Percentiles rank a stretch among this genome's conserved stretches.
These are phyloP conservation scores for Hibiscus syriacus DNA, from an alignment of 345 rosid genomes.

Conservation along the genomic window DNA sequence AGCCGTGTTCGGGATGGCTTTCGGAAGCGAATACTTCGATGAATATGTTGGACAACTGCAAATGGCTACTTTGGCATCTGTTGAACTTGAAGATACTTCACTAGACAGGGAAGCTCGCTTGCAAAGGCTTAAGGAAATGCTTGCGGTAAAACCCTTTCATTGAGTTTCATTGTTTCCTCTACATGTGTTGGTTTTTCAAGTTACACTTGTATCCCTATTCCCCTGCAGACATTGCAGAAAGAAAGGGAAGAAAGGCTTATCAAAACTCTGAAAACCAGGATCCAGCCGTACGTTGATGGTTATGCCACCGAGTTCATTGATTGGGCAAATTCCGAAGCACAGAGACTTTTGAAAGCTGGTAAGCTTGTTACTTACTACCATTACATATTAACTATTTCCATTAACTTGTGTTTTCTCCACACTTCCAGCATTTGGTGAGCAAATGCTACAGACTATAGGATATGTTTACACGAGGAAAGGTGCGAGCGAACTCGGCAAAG, in stretches of 20 bases:
- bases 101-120: constrained; percentile 38
- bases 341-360: constrained; percentile 73
- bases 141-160: constrained; percentile 36
- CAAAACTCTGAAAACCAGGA: constrained; percentile 46
- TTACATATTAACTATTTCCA: neutral
- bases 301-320: constrained; percentile 44
- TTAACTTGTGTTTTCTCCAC: neutral
- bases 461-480: constrained; percentile 92
- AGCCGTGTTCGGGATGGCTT: constrained; percentile 86
- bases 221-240: constrained; percentile 54
- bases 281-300: constrained; percentile 71
- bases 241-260: constrained; percentile 67
- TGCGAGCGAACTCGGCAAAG: constrained; percentile 82
- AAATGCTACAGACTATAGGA: constrained; percentile 91
- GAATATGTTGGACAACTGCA: constrained; percentile 91
- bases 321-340: constrained; percentile 80
- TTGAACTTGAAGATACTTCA: constrained; percentile 49
- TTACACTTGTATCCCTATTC: neutral
- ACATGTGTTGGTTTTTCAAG: neutral
- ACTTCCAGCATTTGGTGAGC: constrained; percentile 84
- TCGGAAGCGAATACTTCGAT: constrained; percentile 85
- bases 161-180: neutral
- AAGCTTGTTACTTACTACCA: constrained; percentile 3
- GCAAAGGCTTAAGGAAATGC: constrained; percentile 56
- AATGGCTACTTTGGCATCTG: constrained; percentile 49